phyloP scores from a whole-genome alignment of 208 protist species.

The Leishmania amazonensis region DNA sequence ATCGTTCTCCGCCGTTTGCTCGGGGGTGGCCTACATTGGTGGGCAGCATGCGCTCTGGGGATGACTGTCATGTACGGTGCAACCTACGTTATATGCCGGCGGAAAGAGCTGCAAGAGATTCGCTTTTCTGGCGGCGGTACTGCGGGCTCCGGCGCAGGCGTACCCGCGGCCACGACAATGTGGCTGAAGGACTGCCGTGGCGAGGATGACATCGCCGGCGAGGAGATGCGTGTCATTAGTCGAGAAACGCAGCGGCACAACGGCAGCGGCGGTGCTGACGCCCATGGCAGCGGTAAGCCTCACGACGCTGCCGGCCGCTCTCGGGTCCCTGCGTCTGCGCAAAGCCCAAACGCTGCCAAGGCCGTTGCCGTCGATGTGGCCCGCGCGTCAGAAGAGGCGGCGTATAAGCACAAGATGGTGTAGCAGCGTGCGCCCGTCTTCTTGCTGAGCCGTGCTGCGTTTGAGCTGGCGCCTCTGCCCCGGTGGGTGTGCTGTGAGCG shows the following conservation, averaged over 20 bases:
- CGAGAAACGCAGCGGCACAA: conserved; percentile 2
- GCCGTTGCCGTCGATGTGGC: conserved; percentile 17
- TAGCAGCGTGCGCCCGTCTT: not conserved
- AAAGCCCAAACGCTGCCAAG: not conserved
- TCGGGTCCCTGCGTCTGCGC: not conserved
- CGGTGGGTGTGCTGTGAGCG: not conserved
- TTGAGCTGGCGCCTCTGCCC: not conserved
- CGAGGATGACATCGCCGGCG: not conserved
- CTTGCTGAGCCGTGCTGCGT: not conserved
- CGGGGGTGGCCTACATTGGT: conserved; percentile 59
- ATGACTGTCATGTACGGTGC: conserved; percentile 40
- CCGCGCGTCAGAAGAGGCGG: not conserved
- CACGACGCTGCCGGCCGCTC: not conserved
- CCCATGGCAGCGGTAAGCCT: not conserved
- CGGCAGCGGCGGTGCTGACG: conserved; percentile 2
- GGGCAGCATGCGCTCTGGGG: conserved; percentile 37
- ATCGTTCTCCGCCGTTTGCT: conserved; percentile 40
- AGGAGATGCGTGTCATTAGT: conserved; percentile 11
- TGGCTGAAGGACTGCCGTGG: not conserved
- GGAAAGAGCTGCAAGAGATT: conserved; percentile 77
- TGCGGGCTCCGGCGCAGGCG: not conserved
- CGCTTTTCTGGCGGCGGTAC: conserved; percentile 19
- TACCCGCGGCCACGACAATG: not conserved
- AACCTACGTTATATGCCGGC: conserved; percentile 54
- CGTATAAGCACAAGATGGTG: conserved; percentile 24